These are phyloP conservation scores for Chrysosporium queenslandicum DNA, from an alignment of 2,329 filamentous ascomycete genomes.

Conservation along the genomic window DNA sequence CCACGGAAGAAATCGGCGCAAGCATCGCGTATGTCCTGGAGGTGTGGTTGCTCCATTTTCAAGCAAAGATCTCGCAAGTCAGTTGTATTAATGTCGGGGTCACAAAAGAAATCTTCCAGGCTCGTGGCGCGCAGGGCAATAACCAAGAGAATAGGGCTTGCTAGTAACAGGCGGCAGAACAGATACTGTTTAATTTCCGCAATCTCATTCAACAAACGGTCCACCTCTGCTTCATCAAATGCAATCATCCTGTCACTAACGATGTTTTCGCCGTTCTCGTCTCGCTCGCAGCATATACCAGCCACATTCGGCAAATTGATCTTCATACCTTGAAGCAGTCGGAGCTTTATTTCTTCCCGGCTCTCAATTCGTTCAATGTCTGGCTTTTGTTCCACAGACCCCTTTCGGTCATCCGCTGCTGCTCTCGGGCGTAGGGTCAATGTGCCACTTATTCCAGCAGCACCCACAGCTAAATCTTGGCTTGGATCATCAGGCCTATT, in stretches of 20 bases:
- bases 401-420: constrained; percentile 12
- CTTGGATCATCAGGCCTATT: neutral
- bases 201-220: constrained; percentile 37
- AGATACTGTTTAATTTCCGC: constrained; percentile 42
- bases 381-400: constrained; percentile 20
- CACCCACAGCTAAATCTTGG: neutral
- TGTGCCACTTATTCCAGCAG: neutral
- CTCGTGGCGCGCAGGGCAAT: constrained; percentile 32
- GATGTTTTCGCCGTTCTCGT: constrained; percentile 26
- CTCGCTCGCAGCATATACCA: constrained; percentile 14
- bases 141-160: constrained; percentile 39
- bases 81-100: constrained; percentile 34
- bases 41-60: constrained; percentile 39
- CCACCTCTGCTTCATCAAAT: constrained; percentile 37
- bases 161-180: constrained; percentile 41
- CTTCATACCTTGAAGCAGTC: constrained; percentile 35
- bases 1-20: constrained; percentile 41
- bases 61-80: constrained; percentile 42
- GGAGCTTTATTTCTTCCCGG: constrained; percentile 31
- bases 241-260: constrained; percentile 28
- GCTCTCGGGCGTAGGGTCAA: neutral
- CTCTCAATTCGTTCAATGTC: constrained; percentile 38
- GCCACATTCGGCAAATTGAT: constrained; percentile 19
- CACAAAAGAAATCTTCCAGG: constrained; percentile 39
- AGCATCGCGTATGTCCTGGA: constrained; percentile 44